These are phyloP conservation scores for Aquilaria yunnanensis DNA, from an alignment of 345 rosid species.

Conservation along the genomic window DNA sequence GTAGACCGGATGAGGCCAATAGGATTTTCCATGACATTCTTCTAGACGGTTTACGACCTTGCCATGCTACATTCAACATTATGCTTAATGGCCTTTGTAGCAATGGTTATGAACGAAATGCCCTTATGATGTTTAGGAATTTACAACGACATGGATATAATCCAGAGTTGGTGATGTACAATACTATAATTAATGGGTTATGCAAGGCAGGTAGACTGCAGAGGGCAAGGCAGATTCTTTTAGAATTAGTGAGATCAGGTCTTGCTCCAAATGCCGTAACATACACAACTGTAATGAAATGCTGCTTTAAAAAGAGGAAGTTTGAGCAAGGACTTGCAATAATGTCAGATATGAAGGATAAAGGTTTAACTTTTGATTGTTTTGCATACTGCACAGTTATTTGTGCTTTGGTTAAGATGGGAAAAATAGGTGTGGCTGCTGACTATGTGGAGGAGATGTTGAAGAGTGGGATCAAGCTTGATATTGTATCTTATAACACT, in stretches of 20 bases:
- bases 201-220: slow-evolving; percentile 50
- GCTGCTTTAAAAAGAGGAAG: slow-evolving; percentile 48
- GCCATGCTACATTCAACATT: slow-evolving; percentile 53
- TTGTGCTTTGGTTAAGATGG: slow-evolving; percentile 59
- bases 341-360: slow-evolving; percentile 45
- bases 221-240: slow-evolving; percentile 49
- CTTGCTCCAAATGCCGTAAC: slow-evolving; percentile 59
- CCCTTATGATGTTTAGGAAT: slow-evolving; percentile 46
- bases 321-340: slow-evolving; percentile 57
- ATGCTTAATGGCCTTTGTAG: slow-evolving; percentile 80
- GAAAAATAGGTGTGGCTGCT: slow-evolving; percentile 44
- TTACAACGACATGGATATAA: slow-evolving; percentile 50
- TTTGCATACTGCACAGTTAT: slow-evolving; percentile 63
- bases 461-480: slow-evolving; percentile 50
- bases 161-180: slow-evolving; percentile 55
- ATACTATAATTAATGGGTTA: slow-evolving; percentile 68
- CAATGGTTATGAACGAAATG: slow-evolving; percentile 43
- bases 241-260: slow-evolving; percentile 48
- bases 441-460: slow-evolving; percentile 35
- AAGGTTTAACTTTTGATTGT: slow-evolving; percentile 75
- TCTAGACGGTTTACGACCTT: slow-evolving; percentile 25
- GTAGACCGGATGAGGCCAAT: slow-evolving; percentile 58
- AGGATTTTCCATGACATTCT: slow-evolving; percentile 44
- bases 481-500: slow-evolving; percentile 69
- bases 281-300: slow-evolving; percentile 62